Base-by-base conservation (phyloP, 2,329 filamentous ascomycete genomes). In the Pestalotiopsis sp. region DNA sequence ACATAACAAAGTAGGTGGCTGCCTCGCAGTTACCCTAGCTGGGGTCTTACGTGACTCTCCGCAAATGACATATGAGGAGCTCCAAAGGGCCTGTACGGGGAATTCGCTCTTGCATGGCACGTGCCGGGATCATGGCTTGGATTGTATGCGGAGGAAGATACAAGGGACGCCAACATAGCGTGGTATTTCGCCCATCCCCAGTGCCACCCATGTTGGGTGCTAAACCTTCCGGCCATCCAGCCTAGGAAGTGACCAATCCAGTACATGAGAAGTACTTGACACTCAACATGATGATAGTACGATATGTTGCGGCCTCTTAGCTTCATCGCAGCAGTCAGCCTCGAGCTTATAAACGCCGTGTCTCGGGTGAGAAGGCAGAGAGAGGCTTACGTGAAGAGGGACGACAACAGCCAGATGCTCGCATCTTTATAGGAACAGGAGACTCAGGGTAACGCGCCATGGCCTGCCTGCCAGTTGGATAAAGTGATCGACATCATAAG, bases 101-200 rank as follows among this genome's bases (percentile, higher is more conserved):
- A 36, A 23, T 25, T 20, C 14, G 13, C 63, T 56, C 14, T 56
- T 63, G 36, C 27, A 36, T 38, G n/a, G 60, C 20, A 63, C 36
- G n/a, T 56, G 27, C 63, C 31, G 36, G 63, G 63, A 58, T 66
- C 4, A 31, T 56, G 63, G 63, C 63, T 13, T 45, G 25, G 25
- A n/a, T 57, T 17, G 20, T 52, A 31, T 58, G 63, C 41, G 62
- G 62, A 66, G 27, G 23, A 56, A 36, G 25, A n/a, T 17, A 23
- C 63, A 66, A 66, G 63, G 63, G 63, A 66, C 14, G 31, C 31
- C 45, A 58, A 45, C 49, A 57, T 45, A 31, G 49, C 25, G 40
- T 56, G 52, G 63, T 66, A 57, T 56, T 66, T 45, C 27, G n/a
- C 38, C 31, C 59, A 59, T 52, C 45, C 41, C n/a, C 31, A 27